Base-by-base conservation (phyloP, 768 basidiomycete genomes). In the Russula vinacea region DNA sequence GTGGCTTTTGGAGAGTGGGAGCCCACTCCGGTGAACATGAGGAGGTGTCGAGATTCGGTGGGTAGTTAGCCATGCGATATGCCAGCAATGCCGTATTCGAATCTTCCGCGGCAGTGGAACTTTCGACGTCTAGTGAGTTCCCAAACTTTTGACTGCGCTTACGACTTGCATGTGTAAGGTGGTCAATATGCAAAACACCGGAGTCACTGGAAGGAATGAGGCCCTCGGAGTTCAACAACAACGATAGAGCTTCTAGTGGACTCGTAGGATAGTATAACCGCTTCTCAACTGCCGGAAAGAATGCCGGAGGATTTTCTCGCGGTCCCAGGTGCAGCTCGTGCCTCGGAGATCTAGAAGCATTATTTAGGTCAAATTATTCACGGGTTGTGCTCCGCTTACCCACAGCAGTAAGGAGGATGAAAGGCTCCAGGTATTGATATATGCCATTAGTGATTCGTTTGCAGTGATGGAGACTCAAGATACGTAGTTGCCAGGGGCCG, bases 401-500 rank as follows among this genome's bases (percentile, higher is more conserved):
- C 50, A 70, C 59, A 17, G 56, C 59, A 35, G 42, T 19, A 45
- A 70, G 68, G 33, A 70, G 66, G 1, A 60, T 62, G 50, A 70
- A 70, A 7, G 40, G 22, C 24, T 52, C 60, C 32, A 69, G 56
- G 32, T 22, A 56, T 29, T 52, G 52, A 53, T 58, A 70, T 16
- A 70, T 37, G 8, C 52, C 29, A 50, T 69, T 54, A 26, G 50
- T 60, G 11, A 70, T 33, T 24, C 45, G 51, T 35, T 42, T 55
- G 55, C 69, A 70, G 32, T 64, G 54, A 47, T 63, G 55, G 13
- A 70, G 65, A 26, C 62, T 49, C 35, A 70, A 45, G 35, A 70
- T 69, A 24, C 69, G 68, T 26, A 70, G 59, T 33, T 62, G 65
- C 69, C 69, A 69, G 17, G 69, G 69, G 32, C 69, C 69, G 24